Base-by-base conservation (phyloP, 768 basidiomycete species). In the Russula brevipes region DNA sequence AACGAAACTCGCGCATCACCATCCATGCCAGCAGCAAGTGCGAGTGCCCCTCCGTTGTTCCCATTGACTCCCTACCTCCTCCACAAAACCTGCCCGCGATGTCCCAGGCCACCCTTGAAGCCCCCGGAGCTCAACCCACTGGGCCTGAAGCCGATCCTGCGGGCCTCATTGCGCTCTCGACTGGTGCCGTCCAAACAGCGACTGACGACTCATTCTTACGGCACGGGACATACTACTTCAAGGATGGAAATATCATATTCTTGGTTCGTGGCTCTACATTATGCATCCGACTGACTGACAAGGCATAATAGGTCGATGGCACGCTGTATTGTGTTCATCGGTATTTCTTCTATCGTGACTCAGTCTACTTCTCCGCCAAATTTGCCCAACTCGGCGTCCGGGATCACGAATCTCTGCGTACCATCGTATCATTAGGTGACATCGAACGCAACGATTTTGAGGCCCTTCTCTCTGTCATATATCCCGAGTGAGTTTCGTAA, bases 281-380 rank as follows among this genome's bases (percentile, higher is more conserved):
- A 8, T 11, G 10, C 5, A 10, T 14, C 31, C 14, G 14, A 52
- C 42, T 41, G 36, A 10, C 51, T 33, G 39, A 65, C 44, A 2
- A 31, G 17, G 11, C 5, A n/a, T n/a, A 69, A n/a, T n/a, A 69
- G 61, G 54, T 69, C 6, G 65, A 59, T 11, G 65, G 35, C 2
- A 62, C 36, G 5, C 54, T 66, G 5, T 68, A 63, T 12, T 56
- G 58, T 30, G 58, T 68, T 14, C 67, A 68, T 24, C 47, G 49
- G 9, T 68, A 68, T 50, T 66, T 68, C 49, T 59, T 68, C 45
- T 38, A 45, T n/a, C 67, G 67, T 8, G 67, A 68, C 42, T 68
- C 67, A 1, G 19, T 14, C 35, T 59, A 66, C 19, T 68, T 68
- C 49, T 55, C 39, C 36, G 36, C 52, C 11, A 66, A 44, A 52